Evolutionary conservation across 306 rosid genomes (phyloP), one percentile per base, ranked within the genome.

Genomic region (Canavalia ensiformis): DNA sequence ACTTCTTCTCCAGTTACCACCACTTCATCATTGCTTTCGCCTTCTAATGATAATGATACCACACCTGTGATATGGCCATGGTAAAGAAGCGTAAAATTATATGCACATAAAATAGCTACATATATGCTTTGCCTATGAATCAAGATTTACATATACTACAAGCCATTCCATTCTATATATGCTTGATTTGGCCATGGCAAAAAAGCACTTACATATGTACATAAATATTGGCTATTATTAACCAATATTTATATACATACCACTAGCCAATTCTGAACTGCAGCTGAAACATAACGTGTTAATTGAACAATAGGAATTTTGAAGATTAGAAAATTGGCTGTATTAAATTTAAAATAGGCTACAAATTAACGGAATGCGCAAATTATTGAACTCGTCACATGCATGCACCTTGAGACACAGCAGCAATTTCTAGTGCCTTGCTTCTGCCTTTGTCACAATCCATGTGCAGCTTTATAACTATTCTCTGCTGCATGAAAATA

Each of bases 391-490:
- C 4, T 37, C 4, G 29, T 57, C 35, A 57, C 0, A 55, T 4
- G 6, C 10, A 25, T 8, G 44, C 1, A 74, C 79, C 79, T 42
- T 28, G 44, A 9, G 8, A 6, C 13, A 2, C 12, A 11, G 68
- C 79, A 41, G 68, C 79, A 44, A 58, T 58, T 74, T 42, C 2
- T 25, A 74, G 0, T 8, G 79, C 79, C 10, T 42, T 58, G 3
- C 68, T 74, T 57, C 68, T 74, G 79, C 57, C 2, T 58, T 30
- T 58, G 0, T 74, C 68, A 42, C 45, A 42, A 3, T 46, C 29
- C 57, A 57, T 1, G 31, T 57, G 44, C 56, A 74, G 39, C 10
- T 46, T 5, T 30, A 68, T 45, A 9, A 68, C 56, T 45, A 68
- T 46, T 68, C 8, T 68, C 74, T 68, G 56, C 18, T 39, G 35